Evolutionary conservation across 2,329 filamentous ascomycete genomes (phyloP), one percentile per base, ranked within the genome.

Genomic region (Aspergillus alliaceus): DNA sequence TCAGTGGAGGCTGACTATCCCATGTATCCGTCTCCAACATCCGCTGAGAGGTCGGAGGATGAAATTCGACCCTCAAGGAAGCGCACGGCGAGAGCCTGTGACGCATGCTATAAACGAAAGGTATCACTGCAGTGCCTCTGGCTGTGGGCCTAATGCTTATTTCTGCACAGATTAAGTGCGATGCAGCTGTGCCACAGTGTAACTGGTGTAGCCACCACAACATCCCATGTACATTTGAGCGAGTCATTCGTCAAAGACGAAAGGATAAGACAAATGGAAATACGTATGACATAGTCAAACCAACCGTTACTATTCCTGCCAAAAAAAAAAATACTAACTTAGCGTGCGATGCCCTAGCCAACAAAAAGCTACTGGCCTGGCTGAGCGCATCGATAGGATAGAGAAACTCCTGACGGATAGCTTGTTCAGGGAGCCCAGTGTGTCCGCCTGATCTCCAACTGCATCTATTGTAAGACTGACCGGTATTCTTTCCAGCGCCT

Each of bases 141-240:
- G 54, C 32, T 18, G 15, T 14, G 22, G 32, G n/a, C n/a, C 32
- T 9, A 5, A 27, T 40, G 20, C 60, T 60, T 27, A 59, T 51
- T 12, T 2, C 11, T 24, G 12, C 46, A 14, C 40, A 81, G 79
- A 83, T 83, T 58, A 80, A 82, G 72, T 83, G 81, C 59, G 80
- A 80, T 62, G 72, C 71, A 2, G 71, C 71, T 15, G 58, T 71
- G 9, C 75, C 77, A 3, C 70, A 74, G 49, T 82, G 80, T 67
- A 78, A 82, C 64, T 82, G 80, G 79, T 82, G 80, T 63, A 73
- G 70, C 50, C 78, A 82, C 64, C 80, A 82, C 60, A 68, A 73
- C 53, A 70, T 79, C 20, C 64, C 73, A 18, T 83, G 81, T 66
- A 82, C 78, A 7, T 82, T 81, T 63, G 72, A 70, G 27, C 59